A percentile compares a stretch with the other conserved stretches of the same genome.
These are phyloP conservation scores for Chytridium lagenaria DNA, from an alignment of 371 early-diverging fungal genomes.

Conservation along the genomic window DNA sequence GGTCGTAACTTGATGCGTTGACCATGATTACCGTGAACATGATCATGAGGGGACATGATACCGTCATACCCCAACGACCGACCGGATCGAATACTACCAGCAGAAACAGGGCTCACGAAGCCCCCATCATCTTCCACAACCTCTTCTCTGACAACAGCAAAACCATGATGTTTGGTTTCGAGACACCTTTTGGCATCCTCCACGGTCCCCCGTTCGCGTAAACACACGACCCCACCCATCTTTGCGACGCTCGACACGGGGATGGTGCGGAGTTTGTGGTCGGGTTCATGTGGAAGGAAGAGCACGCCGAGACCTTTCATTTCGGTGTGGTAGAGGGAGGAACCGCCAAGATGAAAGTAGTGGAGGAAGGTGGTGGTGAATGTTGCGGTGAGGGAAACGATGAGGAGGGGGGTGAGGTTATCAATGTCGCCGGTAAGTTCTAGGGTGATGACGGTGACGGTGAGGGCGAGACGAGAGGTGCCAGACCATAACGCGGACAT, in stretches of 20 bases:
- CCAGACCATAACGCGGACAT: slow-evolving; percentile 46
- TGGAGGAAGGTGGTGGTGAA: slow-evolving; percentile 21
- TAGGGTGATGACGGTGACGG: slow-evolving; percentile 40
- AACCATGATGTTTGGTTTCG: slow-evolving; percentile 18
- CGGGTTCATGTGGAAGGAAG: slow-evolving; percentile 39
- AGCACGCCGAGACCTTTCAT: slow-evolving; percentile 43
- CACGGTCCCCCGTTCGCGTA: slow-evolving; percentile 14
- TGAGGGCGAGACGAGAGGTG: slow-evolving; percentile 41
- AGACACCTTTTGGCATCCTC: slow-evolving; percentile 16
- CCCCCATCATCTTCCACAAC: not conserved
- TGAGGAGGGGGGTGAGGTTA: slow-evolving; percentile 36
- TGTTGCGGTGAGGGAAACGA: slow-evolving; percentile 30
- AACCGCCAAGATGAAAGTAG: slow-evolving; percentile 26
- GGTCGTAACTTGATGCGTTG: slow-evolving; percentile 9
- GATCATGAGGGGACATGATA: not conserved
- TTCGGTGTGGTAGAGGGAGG: slow-evolving; percentile 47
- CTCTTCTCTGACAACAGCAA: slow-evolving; percentile 26
- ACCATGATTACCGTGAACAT: not conserved
- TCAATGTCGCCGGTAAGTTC: slow-evolving; percentile 46
- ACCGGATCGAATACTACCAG: not conserved
- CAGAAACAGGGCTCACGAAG: not conserved
- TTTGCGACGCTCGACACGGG: slow-evolving; percentile 29
- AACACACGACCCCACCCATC: slow-evolving; percentile 4
- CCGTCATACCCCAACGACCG: not conserved
- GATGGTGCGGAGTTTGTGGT: slow-evolving; percentile 26